Conservation (phyloP, 2,329 filamentous ascomycete species). For the Epichloe typhina region DNA sequence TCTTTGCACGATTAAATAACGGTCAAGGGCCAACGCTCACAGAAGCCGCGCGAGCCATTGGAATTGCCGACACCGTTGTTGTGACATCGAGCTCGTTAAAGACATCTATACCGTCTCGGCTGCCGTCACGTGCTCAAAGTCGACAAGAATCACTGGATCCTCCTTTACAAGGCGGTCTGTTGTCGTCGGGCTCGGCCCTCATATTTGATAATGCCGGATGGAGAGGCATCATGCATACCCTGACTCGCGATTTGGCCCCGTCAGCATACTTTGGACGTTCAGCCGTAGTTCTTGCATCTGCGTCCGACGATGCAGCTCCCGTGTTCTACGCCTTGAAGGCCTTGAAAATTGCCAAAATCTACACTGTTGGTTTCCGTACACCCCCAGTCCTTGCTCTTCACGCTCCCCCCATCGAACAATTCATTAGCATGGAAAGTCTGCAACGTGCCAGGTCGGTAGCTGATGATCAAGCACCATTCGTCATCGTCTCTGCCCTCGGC, state of each 20-base stretch:
- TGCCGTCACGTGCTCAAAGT: constrained; percentile 33
- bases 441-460: constrained; percentile 37
- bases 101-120: constrained; percentile 31
- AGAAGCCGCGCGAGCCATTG: constrained; percentile 65
- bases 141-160: constrained; percentile 13
- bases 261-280: constrained; percentile 67
- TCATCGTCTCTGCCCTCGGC: constrained; percentile 66
- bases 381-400: constrained; percentile 47
- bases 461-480: constrained; percentile 52
- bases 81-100: constrained; percentile 35
- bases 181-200: constrained; percentile 40
- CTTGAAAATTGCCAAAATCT: constrained; percentile 64
- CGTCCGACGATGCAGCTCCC: constrained; percentile 62
- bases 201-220: constrained; percentile 74
- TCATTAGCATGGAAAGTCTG: constrained; percentile 58
- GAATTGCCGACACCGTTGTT: constrained; percentile 70
- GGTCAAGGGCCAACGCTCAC: constrained; percentile 47
- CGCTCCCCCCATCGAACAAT: constrained; percentile 58
- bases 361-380: constrained; percentile 70
- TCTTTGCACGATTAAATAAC: constrained; percentile 37
- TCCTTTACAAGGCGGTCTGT: constrained; percentile 22
- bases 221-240: constrained; percentile 71
- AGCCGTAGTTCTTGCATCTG: constrained; percentile 61
- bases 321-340: constrained; percentile 68
- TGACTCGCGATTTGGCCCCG: constrained; percentile 70